phyloP scores from a whole-genome alignment of 441 rosid species.

The Bocquillonia castaneifolia region DNA sequence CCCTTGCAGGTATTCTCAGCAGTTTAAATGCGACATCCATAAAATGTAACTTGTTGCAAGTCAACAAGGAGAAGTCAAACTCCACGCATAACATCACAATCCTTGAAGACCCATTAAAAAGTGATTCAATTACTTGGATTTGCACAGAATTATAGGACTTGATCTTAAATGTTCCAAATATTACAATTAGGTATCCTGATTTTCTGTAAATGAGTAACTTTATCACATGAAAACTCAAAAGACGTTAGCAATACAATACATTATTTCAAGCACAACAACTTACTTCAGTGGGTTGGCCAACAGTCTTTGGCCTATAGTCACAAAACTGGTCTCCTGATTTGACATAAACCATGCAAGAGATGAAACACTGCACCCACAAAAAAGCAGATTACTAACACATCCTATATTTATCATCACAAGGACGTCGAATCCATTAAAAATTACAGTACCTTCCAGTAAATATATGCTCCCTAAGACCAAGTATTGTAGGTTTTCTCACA shows the following conservation, averaged over 20 bases:
- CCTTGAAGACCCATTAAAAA: neutral
- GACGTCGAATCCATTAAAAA: conserved; percentile 13
- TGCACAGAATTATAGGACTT: too few species aligned
- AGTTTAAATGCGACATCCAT: neutral
- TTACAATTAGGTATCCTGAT: neutral
- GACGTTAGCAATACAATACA: neutral
- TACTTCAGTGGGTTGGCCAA: conserved; percentile 97
- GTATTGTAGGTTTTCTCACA: conserved; percentile 85
- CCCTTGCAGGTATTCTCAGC: neutral
- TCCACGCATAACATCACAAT: neutral
- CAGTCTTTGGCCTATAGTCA: conserved; percentile 95
- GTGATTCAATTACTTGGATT: too few species aligned
- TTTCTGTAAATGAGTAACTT: neutral
- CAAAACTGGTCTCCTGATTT: conserved; percentile 99
- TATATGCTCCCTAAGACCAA: conserved; percentile 98
- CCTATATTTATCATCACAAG: neutral
- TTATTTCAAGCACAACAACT: conserved; percentile 26
- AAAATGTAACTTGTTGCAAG: neutral
- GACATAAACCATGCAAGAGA: conserved; percentile 99
- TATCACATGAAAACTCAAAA: neutral
- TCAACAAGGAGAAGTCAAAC: neutral
- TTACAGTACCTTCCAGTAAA: conserved; percentile 88
- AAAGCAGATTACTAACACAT: conserved; percentile 14
- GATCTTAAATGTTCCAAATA: too few species aligned
- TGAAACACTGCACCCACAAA: conserved; percentile 79